Conservation (phyloP, 768 basidiomycete species). For the Amylocystis lapponica region DNA sequence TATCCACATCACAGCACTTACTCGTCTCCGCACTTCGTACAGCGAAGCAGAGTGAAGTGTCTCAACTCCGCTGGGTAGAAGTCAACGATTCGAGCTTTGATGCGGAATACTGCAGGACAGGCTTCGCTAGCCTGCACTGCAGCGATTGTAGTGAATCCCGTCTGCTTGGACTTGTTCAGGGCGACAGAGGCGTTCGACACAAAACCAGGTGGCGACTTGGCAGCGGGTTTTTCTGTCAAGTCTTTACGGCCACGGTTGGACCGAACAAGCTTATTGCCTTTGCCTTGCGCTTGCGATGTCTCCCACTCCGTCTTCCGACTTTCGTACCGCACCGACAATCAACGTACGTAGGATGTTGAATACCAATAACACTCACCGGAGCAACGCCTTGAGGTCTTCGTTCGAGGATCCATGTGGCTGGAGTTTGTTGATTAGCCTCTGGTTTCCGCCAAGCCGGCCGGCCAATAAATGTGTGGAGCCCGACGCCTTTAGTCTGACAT, state of each 20-base stretch:
- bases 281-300: conserved; percentile 15
- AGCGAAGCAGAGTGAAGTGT: conserved; percentile 44
- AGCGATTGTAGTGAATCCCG: neutral
- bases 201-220: too few species aligned
- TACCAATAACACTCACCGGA: conserved; percentile 28
- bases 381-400: conserved; percentile 35
- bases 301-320: conserved; percentile 32
- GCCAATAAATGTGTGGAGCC: conserved; percentile 26
- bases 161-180: neutral
- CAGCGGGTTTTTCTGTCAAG: neutral
- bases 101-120: conserved; percentile 31
- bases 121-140: conserved; percentile 5
- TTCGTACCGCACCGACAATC: neutral
- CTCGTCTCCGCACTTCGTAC: conserved; percentile 48
- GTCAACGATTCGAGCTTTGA: conserved; percentile 47
- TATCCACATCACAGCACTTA: conserved; percentile 21
- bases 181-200: too few species aligned
- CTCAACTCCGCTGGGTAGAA: conserved; percentile 47
- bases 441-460: conserved; percentile 43
- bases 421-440: conserved; percentile 40
- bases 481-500: conserved; percentile 42
- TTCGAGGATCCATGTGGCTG: conserved; percentile 32
- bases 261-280: neutral
- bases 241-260: neutral
- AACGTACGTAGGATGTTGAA: neutral